Conservation (phyloP, 495 filamentous ascomycete species). For the Glarea lozoyensis region DNA sequence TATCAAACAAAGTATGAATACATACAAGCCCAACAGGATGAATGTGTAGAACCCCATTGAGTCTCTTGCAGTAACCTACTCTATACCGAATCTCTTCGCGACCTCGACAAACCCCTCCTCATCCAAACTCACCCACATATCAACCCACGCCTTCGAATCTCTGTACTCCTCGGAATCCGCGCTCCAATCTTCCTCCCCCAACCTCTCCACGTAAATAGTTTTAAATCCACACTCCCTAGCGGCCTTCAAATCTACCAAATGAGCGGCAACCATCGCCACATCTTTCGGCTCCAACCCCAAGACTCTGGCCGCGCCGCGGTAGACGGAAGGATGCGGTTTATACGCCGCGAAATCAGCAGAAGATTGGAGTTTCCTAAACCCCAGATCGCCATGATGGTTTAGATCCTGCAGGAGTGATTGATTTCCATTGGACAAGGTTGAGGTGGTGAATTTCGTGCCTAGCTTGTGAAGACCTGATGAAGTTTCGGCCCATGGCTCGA, state of each 20-base stretch:
- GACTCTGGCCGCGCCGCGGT: slow-evolving; percentile 52
- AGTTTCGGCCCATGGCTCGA: slow-evolving; percentile 63
- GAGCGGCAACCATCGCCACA: slow-evolving; percentile 73
- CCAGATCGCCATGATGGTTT: slow-evolving; percentile 41
- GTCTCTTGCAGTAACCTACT: slow-evolving; percentile 1
- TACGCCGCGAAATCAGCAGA: slow-evolving; percentile 68
- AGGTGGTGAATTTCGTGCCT: slow-evolving; percentile 44
- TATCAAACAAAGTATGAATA: slow-evolving; percentile 1
- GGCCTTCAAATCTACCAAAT: slow-evolving; percentile 58
- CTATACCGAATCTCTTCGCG: slow-evolving; percentile 35
- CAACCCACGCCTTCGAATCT: slow-evolving; percentile 50
- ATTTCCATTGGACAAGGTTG: slow-evolving; percentile 72
- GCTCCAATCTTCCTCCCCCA: slow-evolving; percentile 53
- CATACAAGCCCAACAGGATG: not conserved
- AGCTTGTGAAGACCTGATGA: slow-evolving; percentile 45
- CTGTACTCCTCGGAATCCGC: slow-evolving; percentile 40
- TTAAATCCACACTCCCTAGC: slow-evolving; percentile 54
- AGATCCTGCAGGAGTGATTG: slow-evolving; percentile 57
- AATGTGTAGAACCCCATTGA: slow-evolving; percentile 3
- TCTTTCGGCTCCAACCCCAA: slow-evolving; percentile 49
- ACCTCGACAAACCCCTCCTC: slow-evolving; percentile 47
- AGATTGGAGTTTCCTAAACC: slow-evolving; percentile 52
- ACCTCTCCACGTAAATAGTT: slow-evolving; percentile 69
- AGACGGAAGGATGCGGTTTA: slow-evolving; percentile 63
- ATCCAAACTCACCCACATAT: slow-evolving; percentile 45